Percentiles rank a stretch among this genome's conserved stretches.
Evolutionary conservation across 768 basidiomycete genomes (phyloP).

Genomic region (Pleurotus tuoliensis): DNA sequence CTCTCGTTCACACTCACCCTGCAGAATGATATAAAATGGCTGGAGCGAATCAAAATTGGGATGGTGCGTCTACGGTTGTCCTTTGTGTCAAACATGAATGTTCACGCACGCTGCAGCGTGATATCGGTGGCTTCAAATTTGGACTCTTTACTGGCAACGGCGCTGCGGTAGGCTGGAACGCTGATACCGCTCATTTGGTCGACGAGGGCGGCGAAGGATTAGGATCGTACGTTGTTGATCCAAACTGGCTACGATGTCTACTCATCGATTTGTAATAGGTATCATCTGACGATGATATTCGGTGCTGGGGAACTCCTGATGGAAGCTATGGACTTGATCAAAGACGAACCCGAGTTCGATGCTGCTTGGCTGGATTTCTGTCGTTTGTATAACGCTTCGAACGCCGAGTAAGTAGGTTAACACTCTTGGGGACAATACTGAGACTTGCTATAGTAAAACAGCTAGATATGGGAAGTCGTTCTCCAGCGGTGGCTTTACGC

Average conservation of each 20-base stretch:
- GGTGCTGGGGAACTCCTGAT: conserved; percentile 36
- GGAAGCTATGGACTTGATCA: conserved; percentile 36
- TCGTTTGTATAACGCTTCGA: conserved; percentile 28
- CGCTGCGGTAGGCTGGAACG: conserved; percentile 35
- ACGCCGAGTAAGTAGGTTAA: conserved; percentile 25
- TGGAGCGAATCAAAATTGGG: conserved; percentile 29
- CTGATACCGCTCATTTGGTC: conserved; percentile 31
- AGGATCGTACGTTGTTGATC: conserved; percentile 22
- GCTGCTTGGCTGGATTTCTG: conserved; percentile 38
- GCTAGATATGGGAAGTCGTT: conserved; percentile 33
- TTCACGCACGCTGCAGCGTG: conserved; percentile 15
- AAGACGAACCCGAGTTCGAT: conserved; percentile 33
- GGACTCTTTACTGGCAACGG: conserved; percentile 33
- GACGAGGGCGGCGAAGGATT: conserved; percentile 31
- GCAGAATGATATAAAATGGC: conserved; percentile 32
- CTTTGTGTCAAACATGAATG: not conserved
- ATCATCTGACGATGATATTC: conserved; percentile 30
- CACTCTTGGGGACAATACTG: too few relatives aligned
- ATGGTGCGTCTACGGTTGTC: conserved; percentile 22
- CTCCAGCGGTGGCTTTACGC: conserved; percentile 28
- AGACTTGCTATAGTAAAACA: conserved; percentile 19
- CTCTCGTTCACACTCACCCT: not conserved
- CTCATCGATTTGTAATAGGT: conserved; percentile 13
- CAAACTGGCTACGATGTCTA: too few relatives aligned
- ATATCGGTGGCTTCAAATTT: conserved; percentile 32